phyloP scores from a whole-genome alignment of 2,329 filamentous ascomycete genomes.

The Ascocoryne sarcoides region DNA sequence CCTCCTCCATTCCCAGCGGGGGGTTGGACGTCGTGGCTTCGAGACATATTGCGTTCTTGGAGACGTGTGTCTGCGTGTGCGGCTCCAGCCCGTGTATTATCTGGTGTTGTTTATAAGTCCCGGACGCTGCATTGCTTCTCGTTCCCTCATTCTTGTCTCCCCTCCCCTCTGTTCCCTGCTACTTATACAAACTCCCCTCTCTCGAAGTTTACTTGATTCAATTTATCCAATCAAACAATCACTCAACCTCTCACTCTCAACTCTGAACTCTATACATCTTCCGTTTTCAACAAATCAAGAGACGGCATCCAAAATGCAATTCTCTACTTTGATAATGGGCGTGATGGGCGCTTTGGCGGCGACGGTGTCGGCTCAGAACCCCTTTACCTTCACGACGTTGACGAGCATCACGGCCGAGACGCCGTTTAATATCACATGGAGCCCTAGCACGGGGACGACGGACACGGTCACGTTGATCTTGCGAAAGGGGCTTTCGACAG shows the following conservation, averaged over 20 bases:
- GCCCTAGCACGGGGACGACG: slow-evolving; percentile 13
- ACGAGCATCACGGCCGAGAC: slow-evolving; percentile 15
- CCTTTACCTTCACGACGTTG: slow-evolving; percentile 17
- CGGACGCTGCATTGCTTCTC: no score
- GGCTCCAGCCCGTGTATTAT: no score
- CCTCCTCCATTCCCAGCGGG: no score
- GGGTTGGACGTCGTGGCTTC: no score
- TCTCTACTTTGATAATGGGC: slow-evolving; percentile 15
- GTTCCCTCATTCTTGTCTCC: no score
- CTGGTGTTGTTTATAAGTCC: no score
- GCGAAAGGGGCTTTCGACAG: slow-evolving; percentile 12
- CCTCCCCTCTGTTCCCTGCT: no score
- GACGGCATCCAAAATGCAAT: slow-evolving; percentile 13
- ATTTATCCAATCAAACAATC: no score
- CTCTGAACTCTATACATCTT: background rate
- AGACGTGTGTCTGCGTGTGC: no score
- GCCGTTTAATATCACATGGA: slow-evolving; percentile 24
- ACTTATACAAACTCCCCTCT: no score
- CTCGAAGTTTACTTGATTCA: no score
- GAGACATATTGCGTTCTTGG: no score
- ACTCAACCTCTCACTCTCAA: background rate
- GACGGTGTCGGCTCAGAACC: slow-evolving; percentile 14
- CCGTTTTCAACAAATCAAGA: background rate
- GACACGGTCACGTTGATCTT: slow-evolving; percentile 17
- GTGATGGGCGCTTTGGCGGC: slow-evolving; percentile 11